Evolutionary conservation across 495 filamentous ascomycete genomes (phyloP).

Genomic region (Aspergillus asperescens): DNA sequence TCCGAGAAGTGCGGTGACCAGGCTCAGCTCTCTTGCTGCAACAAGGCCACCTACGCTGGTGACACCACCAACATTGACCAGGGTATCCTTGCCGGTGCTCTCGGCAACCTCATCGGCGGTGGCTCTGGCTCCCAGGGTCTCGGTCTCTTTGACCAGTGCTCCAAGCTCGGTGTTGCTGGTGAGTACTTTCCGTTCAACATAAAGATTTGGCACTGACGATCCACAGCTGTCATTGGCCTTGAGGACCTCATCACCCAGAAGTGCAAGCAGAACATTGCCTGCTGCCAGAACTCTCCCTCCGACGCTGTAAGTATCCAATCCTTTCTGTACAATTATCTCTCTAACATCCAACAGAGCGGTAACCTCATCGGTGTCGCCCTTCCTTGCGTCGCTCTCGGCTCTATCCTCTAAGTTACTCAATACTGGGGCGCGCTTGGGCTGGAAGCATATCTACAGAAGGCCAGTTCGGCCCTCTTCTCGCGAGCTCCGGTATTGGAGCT

Average conservation of each 20-base stretch:
- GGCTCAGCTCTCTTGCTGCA: constrained; percentile 45
- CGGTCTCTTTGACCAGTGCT: constrained; percentile 38
- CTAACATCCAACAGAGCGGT: constrained; percentile 23
- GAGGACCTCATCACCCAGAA: constrained; percentile 40
- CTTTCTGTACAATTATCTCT: neutral
- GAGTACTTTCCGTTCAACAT: constrained; percentile 11
- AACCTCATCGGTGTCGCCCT: constrained; percentile 41
- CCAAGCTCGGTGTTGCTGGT: constrained; percentile 25
- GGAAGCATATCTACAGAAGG: constrained; percentile 13
- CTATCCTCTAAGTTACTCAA: constrained; percentile 38
- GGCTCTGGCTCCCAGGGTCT: constrained; percentile 31
- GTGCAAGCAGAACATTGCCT: constrained; percentile 49
- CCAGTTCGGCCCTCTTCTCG: neutral
- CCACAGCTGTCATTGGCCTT: constrained; percentile 27
- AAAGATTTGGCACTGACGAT: neutral
- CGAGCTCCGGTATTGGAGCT: too few relatives aligned
- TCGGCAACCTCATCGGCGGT: constrained; percentile 28
- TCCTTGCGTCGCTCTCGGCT: constrained; percentile 45
- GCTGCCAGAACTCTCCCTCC: constrained; percentile 43
- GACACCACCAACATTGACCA: constrained; percentile 30
- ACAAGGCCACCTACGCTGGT: constrained; percentile 43
- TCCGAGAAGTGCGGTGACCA: constrained; percentile 45
- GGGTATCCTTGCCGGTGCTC: constrained; percentile 29
- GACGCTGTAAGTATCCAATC: constrained; percentile 27
- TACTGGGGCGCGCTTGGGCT: neutral